phyloP scores from a whole-genome alignment of 768 basidiomycete species.

The Boletus tomentosulus region DNA sequence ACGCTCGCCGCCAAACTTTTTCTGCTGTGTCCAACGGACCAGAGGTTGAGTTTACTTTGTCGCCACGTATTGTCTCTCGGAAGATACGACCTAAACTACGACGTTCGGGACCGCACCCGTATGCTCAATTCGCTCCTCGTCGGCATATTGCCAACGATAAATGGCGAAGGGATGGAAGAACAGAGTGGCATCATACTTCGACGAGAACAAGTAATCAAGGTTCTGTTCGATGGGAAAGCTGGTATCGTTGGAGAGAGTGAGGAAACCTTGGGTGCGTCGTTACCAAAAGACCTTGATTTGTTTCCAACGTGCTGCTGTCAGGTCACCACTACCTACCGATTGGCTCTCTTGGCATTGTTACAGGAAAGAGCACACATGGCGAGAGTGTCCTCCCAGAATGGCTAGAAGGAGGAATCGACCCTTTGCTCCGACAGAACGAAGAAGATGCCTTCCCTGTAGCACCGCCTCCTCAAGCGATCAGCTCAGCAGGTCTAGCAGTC shows the following conservation, averaged over 20 bases:
- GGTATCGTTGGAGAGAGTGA: slow-evolving; percentile 39
- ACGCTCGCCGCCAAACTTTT: slow-evolving; percentile 86
- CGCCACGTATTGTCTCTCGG: slow-evolving; percentile 80
- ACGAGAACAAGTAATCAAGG: slow-evolving; percentile 74
- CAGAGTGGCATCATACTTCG: slow-evolving; percentile 73
- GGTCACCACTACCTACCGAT: slow-evolving; percentile 43
- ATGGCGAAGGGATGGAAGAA: slow-evolving; percentile 39
- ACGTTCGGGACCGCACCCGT: slow-evolving; percentile 86
- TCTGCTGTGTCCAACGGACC: slow-evolving; percentile 56
- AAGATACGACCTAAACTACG: slow-evolving; percentile 83
- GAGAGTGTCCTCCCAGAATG: slow-evolving; percentile 68
- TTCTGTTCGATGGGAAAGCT: slow-evolving; percentile 76
- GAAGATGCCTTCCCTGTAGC: slow-evolving; percentile 43
- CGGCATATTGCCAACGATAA: slow-evolving; percentile 43
- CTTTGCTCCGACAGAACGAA: slow-evolving; percentile 64
- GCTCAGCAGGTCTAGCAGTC: slow-evolving; percentile 31
- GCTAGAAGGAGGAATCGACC: slow-evolving; percentile 82
- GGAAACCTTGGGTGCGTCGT: slow-evolving; percentile 30
- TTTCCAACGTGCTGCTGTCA: slow-evolving; percentile 15
- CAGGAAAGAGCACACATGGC: slow-evolving; percentile 45
- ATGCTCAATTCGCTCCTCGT: slow-evolving; percentile 69
- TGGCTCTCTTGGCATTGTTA: slow-evolving; percentile 65
- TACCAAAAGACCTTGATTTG: not conserved
- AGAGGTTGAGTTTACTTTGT: slow-evolving; percentile 48
- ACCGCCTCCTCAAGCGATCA: slow-evolving; percentile 37